phyloP scores from a whole-genome alignment of 2,329 filamentous ascomycete genomes.

The Thelonectria rubi region DNA sequence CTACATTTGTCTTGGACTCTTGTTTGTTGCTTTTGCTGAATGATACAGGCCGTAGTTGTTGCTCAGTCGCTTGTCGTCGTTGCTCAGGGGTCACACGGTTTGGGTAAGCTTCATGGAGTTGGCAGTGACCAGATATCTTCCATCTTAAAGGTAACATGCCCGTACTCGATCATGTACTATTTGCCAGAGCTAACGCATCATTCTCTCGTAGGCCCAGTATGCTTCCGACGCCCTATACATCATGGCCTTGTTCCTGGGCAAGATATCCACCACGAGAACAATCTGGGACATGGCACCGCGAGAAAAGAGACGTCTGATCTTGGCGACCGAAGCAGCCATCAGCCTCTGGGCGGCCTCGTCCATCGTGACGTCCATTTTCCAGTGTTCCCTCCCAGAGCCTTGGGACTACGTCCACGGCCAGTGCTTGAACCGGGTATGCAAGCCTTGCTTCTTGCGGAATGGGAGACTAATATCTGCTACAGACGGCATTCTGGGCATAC shows the following conservation, averaged over 20 bases:
- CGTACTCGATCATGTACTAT: background rate
- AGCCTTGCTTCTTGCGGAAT: background rate
- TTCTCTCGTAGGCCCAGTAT: slow-evolving; percentile 22
- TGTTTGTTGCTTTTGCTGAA: slow-evolving; percentile 4
- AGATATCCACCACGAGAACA: slow-evolving; percentile 33
- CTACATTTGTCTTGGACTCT: background rate
- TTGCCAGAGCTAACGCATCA: background rate
- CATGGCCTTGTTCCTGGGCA: slow-evolving; percentile 23
- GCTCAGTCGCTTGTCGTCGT: slow-evolving; percentile 33
- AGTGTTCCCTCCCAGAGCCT: slow-evolving; percentile 30
- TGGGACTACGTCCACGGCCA: slow-evolving; percentile 30
- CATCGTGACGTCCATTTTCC: slow-evolving; percentile 24
- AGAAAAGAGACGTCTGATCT: slow-evolving; percentile 20
- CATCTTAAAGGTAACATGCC: slow-evolving; percentile 28
- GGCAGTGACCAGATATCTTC: slow-evolving; percentile 13
- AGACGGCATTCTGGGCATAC: slow-evolving; percentile 27
- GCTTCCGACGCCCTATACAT: slow-evolving; percentile 29
- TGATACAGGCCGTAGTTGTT: slow-evolving; percentile 26
- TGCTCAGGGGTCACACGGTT: slow-evolving; percentile 27
- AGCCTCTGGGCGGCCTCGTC: slow-evolving; percentile 27
- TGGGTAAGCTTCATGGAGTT: slow-evolving; percentile 27
- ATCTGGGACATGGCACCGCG: slow-evolving; percentile 32
- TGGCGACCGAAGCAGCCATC: slow-evolving; percentile 24
- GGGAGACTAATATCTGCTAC: background rate
- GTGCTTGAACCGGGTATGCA: slow-evolving; percentile 31